A percentile compares a stretch with the other conserved stretches of the same genome.
These are phyloP conservation scores for Cardamine chenopodiifolia DNA, from an alignment of 345 rosid genomes.

Conservation along the genomic window DNA sequence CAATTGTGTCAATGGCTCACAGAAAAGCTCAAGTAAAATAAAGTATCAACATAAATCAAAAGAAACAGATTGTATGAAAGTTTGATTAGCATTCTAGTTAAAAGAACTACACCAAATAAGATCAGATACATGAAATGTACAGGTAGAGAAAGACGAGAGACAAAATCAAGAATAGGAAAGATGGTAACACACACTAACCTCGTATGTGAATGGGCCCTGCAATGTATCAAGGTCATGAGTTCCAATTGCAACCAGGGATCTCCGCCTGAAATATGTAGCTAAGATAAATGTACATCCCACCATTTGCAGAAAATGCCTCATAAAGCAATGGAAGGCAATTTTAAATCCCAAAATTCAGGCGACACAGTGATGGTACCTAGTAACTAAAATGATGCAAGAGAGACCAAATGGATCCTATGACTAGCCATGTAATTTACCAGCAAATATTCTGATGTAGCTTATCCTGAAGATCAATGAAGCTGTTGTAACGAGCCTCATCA, in stretches of 20 bases:
- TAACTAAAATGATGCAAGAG: not conserved
- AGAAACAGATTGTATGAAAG: not conserved
- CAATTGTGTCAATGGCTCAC: not conserved
- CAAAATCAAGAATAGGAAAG: not conserved
- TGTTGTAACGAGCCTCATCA: constrained; percentile 84
- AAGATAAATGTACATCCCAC: not conserved
- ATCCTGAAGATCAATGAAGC: constrained; percentile 97
- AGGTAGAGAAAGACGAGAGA: not conserved
- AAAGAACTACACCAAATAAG: not conserved
- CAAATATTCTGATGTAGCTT: constrained; percentile 95
- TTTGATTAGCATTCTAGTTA: not conserved
- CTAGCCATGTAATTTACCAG: constrained; percentile 52
- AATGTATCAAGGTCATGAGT: constrained; percentile 94
- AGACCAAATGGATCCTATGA: not conserved
- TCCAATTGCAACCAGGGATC: constrained; percentile 90
- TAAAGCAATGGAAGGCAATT: not conserved
- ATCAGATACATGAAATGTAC: not conserved
- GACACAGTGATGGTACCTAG: too few species aligned
- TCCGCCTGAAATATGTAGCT: constrained; percentile 60
- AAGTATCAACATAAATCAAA: not conserved
- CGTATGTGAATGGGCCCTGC: constrained; percentile 89
- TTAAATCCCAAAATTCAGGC: constrained; percentile 1
- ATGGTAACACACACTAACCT: constrained; percentile 49
- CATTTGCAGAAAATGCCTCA: not conserved
- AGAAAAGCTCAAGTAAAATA: not conserved